Percentiles rank a stretch among this genome's conserved stretches.
phyloP scores from a whole-genome alignment of 495 filamentous ascomycete genomes.

The Trichoderma asperelloides region DNA sequence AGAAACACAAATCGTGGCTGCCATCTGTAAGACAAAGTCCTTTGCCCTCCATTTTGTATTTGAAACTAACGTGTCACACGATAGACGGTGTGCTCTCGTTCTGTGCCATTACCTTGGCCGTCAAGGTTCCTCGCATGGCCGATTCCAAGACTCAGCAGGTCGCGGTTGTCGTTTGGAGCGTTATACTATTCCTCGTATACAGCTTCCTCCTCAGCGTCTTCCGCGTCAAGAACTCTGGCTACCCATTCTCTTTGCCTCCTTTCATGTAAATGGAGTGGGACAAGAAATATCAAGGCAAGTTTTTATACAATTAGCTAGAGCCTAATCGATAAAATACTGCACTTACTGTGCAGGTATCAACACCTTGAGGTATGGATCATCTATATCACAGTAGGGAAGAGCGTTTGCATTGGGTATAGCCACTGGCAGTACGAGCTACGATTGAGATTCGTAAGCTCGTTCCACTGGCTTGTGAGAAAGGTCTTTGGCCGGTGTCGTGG shows the following conservation, averaged over 20 bases:
- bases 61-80: neutral
- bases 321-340: neutral
- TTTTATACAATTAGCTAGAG: neutral
- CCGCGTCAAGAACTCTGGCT: constrained; percentile 87
- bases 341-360: neutral
- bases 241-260: constrained; percentile 88
- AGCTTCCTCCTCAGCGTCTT: constrained; percentile 93
- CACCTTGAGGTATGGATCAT: neutral
- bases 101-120: constrained; percentile 74
- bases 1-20: constrained; percentile 93
- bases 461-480: no score
- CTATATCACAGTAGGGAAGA: neutral
- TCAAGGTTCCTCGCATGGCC: constrained; percentile 83
- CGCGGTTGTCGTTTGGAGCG: constrained; percentile 74
- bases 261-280: constrained; percentile 42
- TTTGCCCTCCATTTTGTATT: neutral
- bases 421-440: no score
- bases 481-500: no score
- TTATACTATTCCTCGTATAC: constrained; percentile 71
- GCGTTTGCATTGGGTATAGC: neutral
- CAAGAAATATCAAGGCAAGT: neutral
- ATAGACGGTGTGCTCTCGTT: constrained; percentile 89
- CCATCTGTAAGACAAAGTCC: constrained; percentile 67
- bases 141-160: constrained; percentile 72
- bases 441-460: no score